Evolutionary conservation across 1,284 basidiomycete species (phyloP).

Genomic region (Leccinum pachyderme): DNA sequence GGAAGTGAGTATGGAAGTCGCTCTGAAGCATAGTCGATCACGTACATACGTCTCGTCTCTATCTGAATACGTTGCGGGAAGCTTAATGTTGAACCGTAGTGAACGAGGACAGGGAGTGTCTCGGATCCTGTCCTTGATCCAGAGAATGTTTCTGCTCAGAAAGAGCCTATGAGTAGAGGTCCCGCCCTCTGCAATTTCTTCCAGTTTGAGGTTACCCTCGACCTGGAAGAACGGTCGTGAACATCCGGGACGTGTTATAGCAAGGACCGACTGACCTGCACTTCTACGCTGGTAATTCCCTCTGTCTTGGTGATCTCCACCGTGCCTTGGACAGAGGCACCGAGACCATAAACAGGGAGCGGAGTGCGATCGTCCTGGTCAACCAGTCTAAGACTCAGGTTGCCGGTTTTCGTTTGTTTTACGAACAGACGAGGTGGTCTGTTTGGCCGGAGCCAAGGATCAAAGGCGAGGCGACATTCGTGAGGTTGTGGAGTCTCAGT

Average conservation of each 20-base stretch:
- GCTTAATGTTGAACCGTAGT: constrained; percentile 50
- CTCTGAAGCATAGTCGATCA: constrained; percentile 15
- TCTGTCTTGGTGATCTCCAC: constrained; percentile 57
- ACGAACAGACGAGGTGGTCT: constrained; percentile 50
- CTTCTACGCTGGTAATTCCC: constrained; percentile 57
- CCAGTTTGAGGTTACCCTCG: constrained; percentile 55
- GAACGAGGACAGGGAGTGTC: constrained; percentile 47
- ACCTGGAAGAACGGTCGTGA: constrained; percentile 40
- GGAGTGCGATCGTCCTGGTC: constrained; percentile 49
- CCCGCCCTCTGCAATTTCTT: constrained; percentile 67
- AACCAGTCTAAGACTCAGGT: constrained; percentile 47
- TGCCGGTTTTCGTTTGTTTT: constrained; percentile 59
- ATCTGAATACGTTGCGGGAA: constrained; percentile 58
- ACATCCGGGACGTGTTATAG: constrained; percentile 12
- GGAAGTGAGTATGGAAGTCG: constrained; percentile 4
- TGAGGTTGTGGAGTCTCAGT: constrained; percentile 45
- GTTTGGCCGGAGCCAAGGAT: constrained; percentile 40
- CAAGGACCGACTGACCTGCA: constrained; percentile 44
- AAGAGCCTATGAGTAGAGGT: constrained; percentile 50
- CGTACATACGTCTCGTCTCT: constrained; percentile 58
- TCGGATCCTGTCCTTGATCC: constrained; percentile 48
- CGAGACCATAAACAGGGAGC: constrained; percentile 58
- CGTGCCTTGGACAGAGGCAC: constrained; percentile 51
- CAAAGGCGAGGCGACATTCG: constrained; percentile 54
- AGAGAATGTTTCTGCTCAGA: constrained; percentile 51